Base-by-base conservation (phyloP, 306 rosid species). In the Prunus salicina region DNA sequence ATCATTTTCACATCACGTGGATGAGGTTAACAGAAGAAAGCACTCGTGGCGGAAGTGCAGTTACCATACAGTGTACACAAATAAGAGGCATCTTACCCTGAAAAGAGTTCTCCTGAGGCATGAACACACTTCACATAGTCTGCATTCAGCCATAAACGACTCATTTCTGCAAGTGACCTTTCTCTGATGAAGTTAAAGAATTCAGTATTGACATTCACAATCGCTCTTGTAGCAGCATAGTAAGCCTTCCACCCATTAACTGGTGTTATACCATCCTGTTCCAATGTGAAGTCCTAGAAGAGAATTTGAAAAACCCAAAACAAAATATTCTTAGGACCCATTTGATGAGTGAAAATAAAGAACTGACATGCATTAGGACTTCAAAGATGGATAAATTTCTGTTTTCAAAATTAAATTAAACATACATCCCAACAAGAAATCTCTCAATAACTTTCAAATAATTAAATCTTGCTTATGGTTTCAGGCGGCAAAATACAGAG, bases 51-150 rank as follows among this genome's bases (percentile, higher is more conserved):
- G 32, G 12, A 32, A 19, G 25, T 25, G 58, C 45, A 77, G 28
- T 27, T 45, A 10, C 61, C 46, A 8, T 25, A 45, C 34, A 22
- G 5, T 14, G 64, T 41, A 45, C 27, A 58, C 12, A 18, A 57
- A 46, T 57, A 58, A 28, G 61, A 81, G 73, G 66, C 56, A 27
- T 5, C 81, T 72, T 91, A 96, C 99, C 99, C 99, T 0, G 97
- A 91, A 88, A 89, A 91, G 34, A 86, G 85, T 90, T 89, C 97
- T 82, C 98, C 99, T 2, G 97, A 86, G 69, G 94, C 91, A 77
- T 91, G 98, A 80, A 89, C 75, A 81, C 99, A 96, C 86, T 96
- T 96, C 81, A 96, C 99, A 52, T 93, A 96, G 85, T 96, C 99
- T 8, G 93, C 97, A 82, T 93, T 88, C 28, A 88, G 85, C 99